A percentile compares a stretch with the other conserved stretches of the same genome.
Conservation (phyloP, 129 eudicot genomes). For the Deinandra increscens region DNA sequence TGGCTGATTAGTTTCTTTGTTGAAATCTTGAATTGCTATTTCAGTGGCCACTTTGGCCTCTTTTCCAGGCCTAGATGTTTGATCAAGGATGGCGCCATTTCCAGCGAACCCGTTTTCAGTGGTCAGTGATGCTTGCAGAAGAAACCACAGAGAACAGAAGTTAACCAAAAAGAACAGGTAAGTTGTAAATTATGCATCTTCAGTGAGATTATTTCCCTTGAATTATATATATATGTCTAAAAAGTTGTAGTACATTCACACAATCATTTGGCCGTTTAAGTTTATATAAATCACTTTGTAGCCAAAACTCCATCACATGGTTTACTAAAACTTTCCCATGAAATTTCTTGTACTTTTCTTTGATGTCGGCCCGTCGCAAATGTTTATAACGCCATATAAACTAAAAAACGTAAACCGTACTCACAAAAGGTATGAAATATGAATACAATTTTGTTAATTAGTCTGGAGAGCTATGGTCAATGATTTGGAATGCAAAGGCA, state of each 20-base stretch:
- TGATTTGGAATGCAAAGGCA: constrained; percentile 17
- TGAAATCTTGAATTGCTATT: constrained; percentile 41
- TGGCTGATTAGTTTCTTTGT: constrained; percentile 20
- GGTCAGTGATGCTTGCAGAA: constrained; percentile 25
- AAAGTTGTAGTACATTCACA: neutral
- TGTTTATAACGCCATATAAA: neutral
- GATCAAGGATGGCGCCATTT: constrained; percentile 45
- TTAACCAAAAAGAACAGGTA: constrained; percentile 9
- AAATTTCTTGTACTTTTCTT: constrained; percentile 19
- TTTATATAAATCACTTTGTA: neutral
- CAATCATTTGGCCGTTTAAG: constrained; percentile 2
- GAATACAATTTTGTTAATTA: neutral
- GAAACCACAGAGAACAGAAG: constrained; percentile 20
- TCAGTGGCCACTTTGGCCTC: constrained; percentile 45
- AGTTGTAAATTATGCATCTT: constrained; percentile 19
- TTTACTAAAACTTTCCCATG: neutral
- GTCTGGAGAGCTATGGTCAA: constrained; percentile 10
- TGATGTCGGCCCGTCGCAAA: neutral
- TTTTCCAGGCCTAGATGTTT: constrained; percentile 40
- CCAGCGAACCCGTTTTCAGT: constrained; percentile 12
- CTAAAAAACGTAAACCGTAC: neutral
- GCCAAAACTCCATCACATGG: constrained; percentile 27
- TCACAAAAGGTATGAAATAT: constrained; percentile 1
- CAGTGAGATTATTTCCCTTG: neutral
- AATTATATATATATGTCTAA: neutral